phyloP scores from a whole-genome alignment of 73 alveolate species.

The Paramecium tetraurelia region DNA sequence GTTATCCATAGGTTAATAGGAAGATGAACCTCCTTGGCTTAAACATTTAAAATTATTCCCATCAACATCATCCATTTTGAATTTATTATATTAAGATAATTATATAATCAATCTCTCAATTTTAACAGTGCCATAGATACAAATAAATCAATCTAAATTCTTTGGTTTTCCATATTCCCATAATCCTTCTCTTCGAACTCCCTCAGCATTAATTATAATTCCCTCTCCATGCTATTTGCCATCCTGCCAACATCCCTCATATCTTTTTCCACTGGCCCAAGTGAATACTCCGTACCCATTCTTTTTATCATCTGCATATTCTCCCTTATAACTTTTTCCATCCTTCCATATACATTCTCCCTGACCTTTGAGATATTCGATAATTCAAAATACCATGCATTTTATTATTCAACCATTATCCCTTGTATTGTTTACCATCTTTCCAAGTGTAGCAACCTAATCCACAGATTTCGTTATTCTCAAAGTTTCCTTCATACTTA shows the following conservation, averaged over 20 bases:
- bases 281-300: conserved; percentile 61
- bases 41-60: not conserved
- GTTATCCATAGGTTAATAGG: not conserved
- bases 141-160: not conserved
- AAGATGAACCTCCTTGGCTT: not conserved
- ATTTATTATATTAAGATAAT: not conserved
- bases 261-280: conserved; percentile 56
- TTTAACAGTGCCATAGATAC: not conserved
- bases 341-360: conserved; percentile 61
- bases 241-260: conserved; percentile 61
- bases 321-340: conserved; percentile 64
- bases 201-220: conserved; percentile 12
- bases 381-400: conserved; percentile 58
- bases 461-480: conserved; percentile 48
- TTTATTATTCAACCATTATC: conserved; percentile 58
- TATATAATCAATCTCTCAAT: not conserved
- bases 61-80: conserved; percentile 20
- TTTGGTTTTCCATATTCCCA: conserved; percentile 38
- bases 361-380: not conserved
- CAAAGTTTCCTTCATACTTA: conserved; percentile 52
- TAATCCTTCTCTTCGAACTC: conserved; percentile 35
- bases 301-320: conserved; percentile 59
- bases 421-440: conserved; percentile 80
- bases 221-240: conserved; percentile 63
- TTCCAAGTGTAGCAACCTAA: conserved; percentile 72